phyloP scores from a whole-genome alignment of 805 yeast species.

The Lipomyces oligophaga region DNA sequence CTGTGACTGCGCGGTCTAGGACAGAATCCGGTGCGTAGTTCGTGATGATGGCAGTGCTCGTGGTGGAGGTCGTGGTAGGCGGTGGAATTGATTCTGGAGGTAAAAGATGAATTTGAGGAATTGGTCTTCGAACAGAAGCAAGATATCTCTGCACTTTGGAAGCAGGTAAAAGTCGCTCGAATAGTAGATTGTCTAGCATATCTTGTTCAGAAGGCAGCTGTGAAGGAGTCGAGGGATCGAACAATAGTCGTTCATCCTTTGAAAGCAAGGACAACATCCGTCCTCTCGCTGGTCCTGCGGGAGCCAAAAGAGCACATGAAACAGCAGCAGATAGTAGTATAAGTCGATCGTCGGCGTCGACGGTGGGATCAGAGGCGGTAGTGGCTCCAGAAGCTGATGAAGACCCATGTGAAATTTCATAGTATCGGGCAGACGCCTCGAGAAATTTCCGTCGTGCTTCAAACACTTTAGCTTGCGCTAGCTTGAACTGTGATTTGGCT shows the following conservation, averaged over 20 bases:
- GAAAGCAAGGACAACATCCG: conserved; percentile 32
- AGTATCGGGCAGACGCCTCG: conserved; percentile 35
- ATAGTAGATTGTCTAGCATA: conserved; percentile 33
- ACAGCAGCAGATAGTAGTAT: conserved; percentile 33
- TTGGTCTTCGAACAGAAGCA: conserved; percentile 4
- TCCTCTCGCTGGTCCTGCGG: conserved; percentile 36
- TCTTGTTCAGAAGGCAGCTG: conserved; percentile 13
- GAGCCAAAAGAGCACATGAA: conserved; percentile 34
- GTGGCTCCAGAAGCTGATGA: not conserved
- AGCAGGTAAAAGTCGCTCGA: conserved; percentile 31
- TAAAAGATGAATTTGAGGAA: conserved; percentile 9
- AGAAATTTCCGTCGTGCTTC: conserved; percentile 34
- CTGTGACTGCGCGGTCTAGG: conserved; percentile 34
- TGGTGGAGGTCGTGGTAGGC: not conserved
- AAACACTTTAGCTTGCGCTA: conserved; percentile 36
- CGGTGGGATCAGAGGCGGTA: not conserved
- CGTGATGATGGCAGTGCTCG: not conserved
- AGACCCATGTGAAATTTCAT: conserved; percentile 31
- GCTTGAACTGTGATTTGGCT: conserved; percentile 31
- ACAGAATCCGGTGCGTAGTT: conserved; percentile 29
- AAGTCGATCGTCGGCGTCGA: conserved; percentile 32
- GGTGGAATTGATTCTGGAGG: not conserved
- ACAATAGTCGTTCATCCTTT: conserved; percentile 31
- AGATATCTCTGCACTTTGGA: conserved; percentile 31
- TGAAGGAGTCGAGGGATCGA: conserved; percentile 4